Evolutionary conservation across 768 basidiomycete genomes (phyloP).

Genomic region (Tylopilus sp.): DNA sequence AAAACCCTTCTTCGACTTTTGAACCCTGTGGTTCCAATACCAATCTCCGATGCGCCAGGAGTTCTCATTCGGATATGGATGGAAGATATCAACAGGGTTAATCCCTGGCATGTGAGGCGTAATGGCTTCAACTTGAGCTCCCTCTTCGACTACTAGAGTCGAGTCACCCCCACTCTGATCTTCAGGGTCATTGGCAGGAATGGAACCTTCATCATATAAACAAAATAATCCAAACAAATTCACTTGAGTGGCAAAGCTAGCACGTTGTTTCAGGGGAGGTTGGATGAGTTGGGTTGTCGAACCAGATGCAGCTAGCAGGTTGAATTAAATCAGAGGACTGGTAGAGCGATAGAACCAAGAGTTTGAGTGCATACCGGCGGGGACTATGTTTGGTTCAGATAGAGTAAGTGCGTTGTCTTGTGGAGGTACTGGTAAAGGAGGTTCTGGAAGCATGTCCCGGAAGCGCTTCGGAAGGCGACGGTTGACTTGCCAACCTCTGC

Average conservation of each 20-base stretch:
- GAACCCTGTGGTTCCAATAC: neutral
- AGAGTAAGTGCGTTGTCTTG: no score
- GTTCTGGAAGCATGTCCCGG: neutral
- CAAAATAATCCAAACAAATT: neutral
- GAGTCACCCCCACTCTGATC: neutral
- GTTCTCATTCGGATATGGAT: neutral
- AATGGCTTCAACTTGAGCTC: no score
- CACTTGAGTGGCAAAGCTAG: neutral
- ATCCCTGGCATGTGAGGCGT: neutral
- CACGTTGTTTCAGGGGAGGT: no score
- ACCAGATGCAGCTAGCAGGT: no score
- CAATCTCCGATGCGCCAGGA: neutral
- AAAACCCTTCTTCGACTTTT: neutral
- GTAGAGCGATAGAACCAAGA: no score
- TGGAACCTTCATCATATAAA: neutral
- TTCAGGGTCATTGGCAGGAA: neutral
- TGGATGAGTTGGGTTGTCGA: no score
- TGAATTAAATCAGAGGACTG: no score
- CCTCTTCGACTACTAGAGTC: neutral
- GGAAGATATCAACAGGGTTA: no score
- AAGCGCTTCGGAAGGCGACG: neutral
- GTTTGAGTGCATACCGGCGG: no score
- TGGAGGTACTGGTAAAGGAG: neutral
- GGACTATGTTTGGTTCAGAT: no score
- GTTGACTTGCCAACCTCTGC: no score